Evolutionary conservation across 2,329 filamentous ascomycete genomes (phyloP).

Genomic region (Fusarium temperatum): DNA sequence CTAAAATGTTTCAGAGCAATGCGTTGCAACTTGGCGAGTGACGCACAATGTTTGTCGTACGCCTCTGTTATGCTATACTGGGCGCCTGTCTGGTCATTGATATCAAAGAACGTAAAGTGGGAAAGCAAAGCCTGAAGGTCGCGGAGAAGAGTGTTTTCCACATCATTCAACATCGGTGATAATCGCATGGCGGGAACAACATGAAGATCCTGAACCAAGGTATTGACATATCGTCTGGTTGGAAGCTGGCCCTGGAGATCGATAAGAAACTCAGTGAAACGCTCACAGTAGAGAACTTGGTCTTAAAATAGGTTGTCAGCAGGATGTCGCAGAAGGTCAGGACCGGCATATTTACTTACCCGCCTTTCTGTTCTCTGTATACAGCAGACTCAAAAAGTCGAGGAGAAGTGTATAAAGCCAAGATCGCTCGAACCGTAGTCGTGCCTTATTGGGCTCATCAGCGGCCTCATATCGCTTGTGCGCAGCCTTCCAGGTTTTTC

Average conservation of each 20-base stretch:
- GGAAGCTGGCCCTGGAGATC: conserved; percentile 94
- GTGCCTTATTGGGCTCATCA: conserved; percentile 80
- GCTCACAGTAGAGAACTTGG: conserved; percentile 83
- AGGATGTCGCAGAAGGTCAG: neutral
- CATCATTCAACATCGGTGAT: conserved; percentile 80
- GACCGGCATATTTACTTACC: conserved; percentile 46
- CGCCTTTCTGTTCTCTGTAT: conserved; percentile 61
- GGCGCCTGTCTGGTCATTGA: conserved; percentile 88
- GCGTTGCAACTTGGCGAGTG: conserved; percentile 81
- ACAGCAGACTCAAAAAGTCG: conserved; percentile 81
- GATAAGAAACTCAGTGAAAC: conserved; percentile 89
- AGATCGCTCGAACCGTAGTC: conserved; percentile 87
- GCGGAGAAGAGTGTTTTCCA: conserved; percentile 78
- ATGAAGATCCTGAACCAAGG: conserved; percentile 86
- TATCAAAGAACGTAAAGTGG: conserved; percentile 88
- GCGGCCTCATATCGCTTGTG: conserved; percentile 87
- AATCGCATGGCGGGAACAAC: conserved; percentile 79
- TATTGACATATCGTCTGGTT: conserved; percentile 92
- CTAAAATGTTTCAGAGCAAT: conserved; percentile 84
- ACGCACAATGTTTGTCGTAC: conserved; percentile 81
- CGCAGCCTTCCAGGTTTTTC: conserved; percentile 90
- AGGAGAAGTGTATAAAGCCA: conserved; percentile 91
- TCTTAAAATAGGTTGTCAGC: conserved; percentile 54
- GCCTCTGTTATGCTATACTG: conserved; percentile 77
- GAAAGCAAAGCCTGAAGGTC: conserved; percentile 83